Base-by-base conservation (phyloP, 305 asterid genomes). In the Fraxinus baroniana region DNA sequence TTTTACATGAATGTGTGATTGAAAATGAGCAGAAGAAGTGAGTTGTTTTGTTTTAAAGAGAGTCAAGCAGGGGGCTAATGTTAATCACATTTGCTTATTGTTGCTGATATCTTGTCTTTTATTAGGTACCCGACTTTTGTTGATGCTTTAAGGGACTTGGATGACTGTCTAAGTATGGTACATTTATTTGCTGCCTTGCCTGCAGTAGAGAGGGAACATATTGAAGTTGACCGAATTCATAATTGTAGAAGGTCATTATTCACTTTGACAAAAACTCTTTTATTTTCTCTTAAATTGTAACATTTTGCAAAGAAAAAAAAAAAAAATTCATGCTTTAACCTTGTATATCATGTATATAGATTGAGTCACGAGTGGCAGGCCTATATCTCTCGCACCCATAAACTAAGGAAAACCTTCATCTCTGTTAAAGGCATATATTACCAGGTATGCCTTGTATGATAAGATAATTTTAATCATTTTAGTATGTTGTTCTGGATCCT, bases 311-410 rank as follows among this genome's bases (percentile, higher is more conserved):
- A 35, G 5, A 36, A 37, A 37, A 36, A 36, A 46, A 36, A 35
- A 35, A 36, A 37, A 37, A 36, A 36, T 78, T 57, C 57, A 7
- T 68, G 5, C 52, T 55, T 66, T 8, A 66, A 30, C 74, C 84
- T 46, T 77, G 62, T 18, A 64, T 41, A 28, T 52, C 66, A 62
- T 84, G 82, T 49, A 70, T 52, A 44, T 84, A 94, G 99, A 94
- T 87, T 96, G 92, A 93, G 98, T 86, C 97, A 96, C 83, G 99
- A 96, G 91, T 96, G 98, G 98, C 98, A 91, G 91, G 99, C 98
- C 28, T 96, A 91, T 78, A 85, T 96, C 78, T 90, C 95, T 79
- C 95, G 98, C 81, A 90, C 97, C 76, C 97, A 96, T 86, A 94
- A 90, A 83, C 93, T 96, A 22, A 87, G 98, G 88, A 94, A 94